Conservation (phyloP, 257 asterid genomes). For the Rehmannia glutinosa region DNA sequence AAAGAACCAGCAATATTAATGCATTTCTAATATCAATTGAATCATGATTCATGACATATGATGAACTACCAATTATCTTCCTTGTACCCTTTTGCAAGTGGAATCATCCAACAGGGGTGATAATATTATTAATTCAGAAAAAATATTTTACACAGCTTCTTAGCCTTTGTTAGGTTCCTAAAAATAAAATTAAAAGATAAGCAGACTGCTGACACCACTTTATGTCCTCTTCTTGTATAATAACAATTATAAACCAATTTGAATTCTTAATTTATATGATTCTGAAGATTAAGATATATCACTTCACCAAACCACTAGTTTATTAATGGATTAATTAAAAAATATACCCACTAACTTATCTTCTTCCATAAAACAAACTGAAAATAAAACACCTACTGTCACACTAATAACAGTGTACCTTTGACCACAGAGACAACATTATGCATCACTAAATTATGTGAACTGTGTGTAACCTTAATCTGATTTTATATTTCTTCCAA, state of each 20-base stretch:
- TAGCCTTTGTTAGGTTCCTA: constrained; percentile 4
- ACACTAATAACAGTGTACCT: too few species aligned
- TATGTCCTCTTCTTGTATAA: not conserved
- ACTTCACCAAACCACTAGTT: constrained; percentile 35
- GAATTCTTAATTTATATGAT: constrained; percentile 10
- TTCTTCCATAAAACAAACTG: too few species aligned
- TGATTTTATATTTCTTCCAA: too few species aligned
- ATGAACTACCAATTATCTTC: constrained; percentile 12
- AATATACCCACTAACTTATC: not conserved
- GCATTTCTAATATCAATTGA: too few species aligned
- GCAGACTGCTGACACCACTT: too few species aligned
- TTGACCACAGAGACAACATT: too few species aligned
- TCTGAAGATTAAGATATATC: constrained; percentile 33
- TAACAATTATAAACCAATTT: constrained; percentile 5
- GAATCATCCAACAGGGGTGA: constrained; percentile 16
- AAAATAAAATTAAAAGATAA: too few species aligned
- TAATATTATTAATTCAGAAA: constrained; percentile 5
- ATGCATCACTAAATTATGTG: too few species aligned
- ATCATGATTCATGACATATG: constrained; percentile 26
- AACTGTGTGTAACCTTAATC: too few species aligned
- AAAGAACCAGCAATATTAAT: not conserved
- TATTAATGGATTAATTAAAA: not conserved
- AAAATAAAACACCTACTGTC: too few species aligned
- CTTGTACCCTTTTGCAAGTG: constrained; percentile 19
- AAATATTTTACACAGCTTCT: too few species aligned